Evolutionary conservation across 148 eudicot species (phyloP).

Genomic region (Chenopodium berlandieri): DNA sequence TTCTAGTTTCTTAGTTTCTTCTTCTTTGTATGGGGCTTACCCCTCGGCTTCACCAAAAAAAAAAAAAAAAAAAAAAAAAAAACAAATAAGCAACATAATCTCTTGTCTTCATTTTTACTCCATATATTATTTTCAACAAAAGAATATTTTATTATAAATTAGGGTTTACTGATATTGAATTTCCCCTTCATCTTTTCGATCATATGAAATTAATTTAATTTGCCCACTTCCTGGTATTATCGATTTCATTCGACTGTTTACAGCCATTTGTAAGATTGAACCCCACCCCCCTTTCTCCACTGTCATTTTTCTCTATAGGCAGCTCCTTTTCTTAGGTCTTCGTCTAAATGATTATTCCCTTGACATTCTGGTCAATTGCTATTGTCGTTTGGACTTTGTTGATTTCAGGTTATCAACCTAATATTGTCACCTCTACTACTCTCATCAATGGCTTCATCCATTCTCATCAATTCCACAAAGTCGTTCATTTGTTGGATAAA

Average conservation of each 20-base stretch:
- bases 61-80: too few relatives aligned
- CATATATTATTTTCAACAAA: background rate
- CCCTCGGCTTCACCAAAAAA: too few relatives aligned
- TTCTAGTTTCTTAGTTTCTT: too few relatives aligned
- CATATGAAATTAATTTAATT: background rate
- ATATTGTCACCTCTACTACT: too few relatives aligned
- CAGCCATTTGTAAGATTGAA: background rate
- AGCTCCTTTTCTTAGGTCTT: background rate
- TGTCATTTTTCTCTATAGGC: background rate
- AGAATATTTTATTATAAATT: background rate
- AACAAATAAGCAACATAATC: too few relatives aligned
- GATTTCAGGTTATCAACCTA: too few relatives aligned
- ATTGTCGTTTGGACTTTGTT: slow-evolving; percentile 4
- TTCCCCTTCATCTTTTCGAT: background rate
- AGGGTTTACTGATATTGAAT: background rate
- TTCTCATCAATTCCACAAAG: too few relatives aligned
- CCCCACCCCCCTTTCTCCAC: slow-evolving; percentile 9
- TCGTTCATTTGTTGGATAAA: too few relatives aligned
- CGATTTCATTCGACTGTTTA: slow-evolving; percentile 3
- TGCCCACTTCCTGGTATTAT: background rate
- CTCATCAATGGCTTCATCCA: too few relatives aligned
- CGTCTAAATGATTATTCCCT: slow-evolving; percentile 5
- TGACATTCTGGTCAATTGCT: slow-evolving; percentile 6
- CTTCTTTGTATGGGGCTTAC: too few relatives aligned
- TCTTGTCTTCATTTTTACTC: too few relatives aligned